Evolutionary conservation across 257 asterid genomes (phyloP).

Genomic region (Apocynum venetum): DNA sequence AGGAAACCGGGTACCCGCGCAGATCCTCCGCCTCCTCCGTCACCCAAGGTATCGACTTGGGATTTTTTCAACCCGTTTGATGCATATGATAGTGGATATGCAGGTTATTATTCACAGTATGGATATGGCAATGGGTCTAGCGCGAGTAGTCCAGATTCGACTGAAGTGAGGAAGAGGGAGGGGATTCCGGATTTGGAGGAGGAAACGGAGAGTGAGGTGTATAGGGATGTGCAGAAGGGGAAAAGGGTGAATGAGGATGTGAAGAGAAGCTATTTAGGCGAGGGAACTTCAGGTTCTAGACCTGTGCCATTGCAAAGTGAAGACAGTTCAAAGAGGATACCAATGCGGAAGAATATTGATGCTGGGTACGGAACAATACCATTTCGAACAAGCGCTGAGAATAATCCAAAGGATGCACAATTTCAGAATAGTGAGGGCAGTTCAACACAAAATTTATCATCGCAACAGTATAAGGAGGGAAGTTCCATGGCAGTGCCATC

Average conservation of each 20-base stretch:
- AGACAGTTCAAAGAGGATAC: conserved; percentile 34
- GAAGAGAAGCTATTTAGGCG: conserved; percentile 32
- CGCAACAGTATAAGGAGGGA: conserved; percentile 13
- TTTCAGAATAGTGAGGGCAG: conserved; percentile 18
- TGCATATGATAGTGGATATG: conserved; percentile 40
- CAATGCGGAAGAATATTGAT: conserved; percentile 14
- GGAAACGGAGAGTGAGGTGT: conserved; percentile 72
- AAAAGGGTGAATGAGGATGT: conserved; percentile 30
- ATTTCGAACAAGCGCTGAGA: conserved; percentile 23
- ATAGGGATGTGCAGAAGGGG: conserved; percentile 37
- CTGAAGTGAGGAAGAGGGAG: conserved; percentile 88
- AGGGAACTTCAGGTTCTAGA: conserved; percentile 25
- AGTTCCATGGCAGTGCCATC: conserved; percentile 24
- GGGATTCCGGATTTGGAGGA: conserved; percentile 99
- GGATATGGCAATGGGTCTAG: conserved; percentile 33
- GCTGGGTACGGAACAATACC: conserved; percentile 30
- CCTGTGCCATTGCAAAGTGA: conserved; percentile 31
- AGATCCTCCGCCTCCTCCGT: conserved; percentile 88
- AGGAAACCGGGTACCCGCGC: conserved; percentile 33
- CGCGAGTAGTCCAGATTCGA: conserved; percentile 83
- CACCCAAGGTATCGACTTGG: conserved; percentile 76
- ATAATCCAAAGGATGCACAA: conserved; percentile 17
- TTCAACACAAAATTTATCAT: conserved; percentile 6
- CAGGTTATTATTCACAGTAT: conserved; percentile 28
- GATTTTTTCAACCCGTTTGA: conserved; percentile 79